Conservation (phyloP, 2,329 filamentous ascomycete species). For the Dendryphion nanum region DNA sequence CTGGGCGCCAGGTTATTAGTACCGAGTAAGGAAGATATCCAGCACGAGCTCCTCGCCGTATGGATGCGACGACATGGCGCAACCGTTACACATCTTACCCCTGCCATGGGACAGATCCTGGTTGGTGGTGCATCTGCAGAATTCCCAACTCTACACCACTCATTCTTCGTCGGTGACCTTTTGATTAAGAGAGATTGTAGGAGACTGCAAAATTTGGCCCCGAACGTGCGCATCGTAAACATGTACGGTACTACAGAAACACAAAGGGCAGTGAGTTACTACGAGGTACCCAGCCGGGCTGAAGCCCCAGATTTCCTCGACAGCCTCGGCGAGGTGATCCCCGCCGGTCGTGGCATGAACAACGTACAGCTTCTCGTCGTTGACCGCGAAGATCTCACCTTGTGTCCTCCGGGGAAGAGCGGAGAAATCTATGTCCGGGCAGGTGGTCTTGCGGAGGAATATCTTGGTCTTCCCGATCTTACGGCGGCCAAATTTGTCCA, state of each 20-base stretch:
- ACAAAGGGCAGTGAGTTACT: slow-evolving; percentile 78
- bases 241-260: slow-evolving; percentile 91
- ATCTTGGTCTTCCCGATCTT: slow-evolving; percentile 61
- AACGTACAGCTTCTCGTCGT: slow-evolving; percentile 88
- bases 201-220: slow-evolving; percentile 71
- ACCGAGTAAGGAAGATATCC: slow-evolving; percentile 78
- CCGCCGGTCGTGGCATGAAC: slow-evolving; percentile 81
- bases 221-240: slow-evolving; percentile 74
- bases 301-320: slow-evolving; percentile 65
- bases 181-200: slow-evolving; percentile 81
- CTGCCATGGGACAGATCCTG: slow-evolving; percentile 93
- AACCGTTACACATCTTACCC: slow-evolving; percentile 85
- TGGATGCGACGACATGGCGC: slow-evolving; percentile 78
- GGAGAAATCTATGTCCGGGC: slow-evolving; percentile 84
- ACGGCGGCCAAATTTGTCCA: slow-evolving; percentile 73
- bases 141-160: slow-evolving; percentile 73
- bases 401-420: slow-evolving; percentile 77
- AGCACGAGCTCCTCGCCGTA: slow-evolving; percentile 79
- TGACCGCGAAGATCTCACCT: slow-evolving; percentile 62
- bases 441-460: slow-evolving; percentile 80
- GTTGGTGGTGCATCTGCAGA: slow-evolving; percentile 77
- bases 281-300: slow-evolving; percentile 66
- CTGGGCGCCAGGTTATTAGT: slow-evolving; percentile 77
- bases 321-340: slow-evolving; percentile 70
- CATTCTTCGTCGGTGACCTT: slow-evolving; percentile 91